phyloP scores from a whole-genome alignment of 2,329 filamentous ascomycete species.

The Monilinia polystroma region DNA sequence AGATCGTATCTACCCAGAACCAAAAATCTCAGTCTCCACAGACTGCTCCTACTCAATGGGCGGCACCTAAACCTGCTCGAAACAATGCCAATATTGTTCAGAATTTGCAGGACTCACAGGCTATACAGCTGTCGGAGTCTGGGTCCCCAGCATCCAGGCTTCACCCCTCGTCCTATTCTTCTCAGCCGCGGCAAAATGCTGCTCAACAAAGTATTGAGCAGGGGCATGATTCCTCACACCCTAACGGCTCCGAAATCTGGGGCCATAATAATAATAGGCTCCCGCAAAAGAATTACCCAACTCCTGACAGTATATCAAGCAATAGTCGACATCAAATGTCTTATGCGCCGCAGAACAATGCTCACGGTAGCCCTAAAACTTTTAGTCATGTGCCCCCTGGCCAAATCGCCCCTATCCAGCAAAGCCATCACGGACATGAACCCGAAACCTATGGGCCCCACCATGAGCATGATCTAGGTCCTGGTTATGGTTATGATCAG shows the following conservation, averaged over 20 bases:
- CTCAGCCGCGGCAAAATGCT: constrained; percentile 16
- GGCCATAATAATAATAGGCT: constrained; percentile 17
- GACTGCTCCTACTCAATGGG: constrained; percentile 20
- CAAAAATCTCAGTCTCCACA: constrained; percentile 21
- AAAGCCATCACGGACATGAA: constrained; percentile 9
- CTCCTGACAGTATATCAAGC: constrained; percentile 22
- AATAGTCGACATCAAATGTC: constrained; percentile 22
- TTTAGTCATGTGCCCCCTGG: constrained; percentile 9
- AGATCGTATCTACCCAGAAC: constrained; percentile 3
- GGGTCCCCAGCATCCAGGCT: not conserved
- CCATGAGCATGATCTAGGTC: constrained; percentile 7
- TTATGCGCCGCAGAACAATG: constrained; percentile 16
- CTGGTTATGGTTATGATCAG: constrained; percentile 18
- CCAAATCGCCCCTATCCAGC: not conserved
- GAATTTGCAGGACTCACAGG: constrained; percentile 20
- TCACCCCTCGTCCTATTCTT: constrained; percentile 17
- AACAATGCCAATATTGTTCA: constrained; percentile 21
- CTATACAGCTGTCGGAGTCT: constrained; percentile 12
- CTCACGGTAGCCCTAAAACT: constrained; percentile 13
- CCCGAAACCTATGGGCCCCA: constrained; percentile 14
- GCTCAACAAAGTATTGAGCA: constrained; percentile 16
- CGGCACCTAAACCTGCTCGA: constrained; percentile 21
- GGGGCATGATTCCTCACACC: constrained; percentile 12
- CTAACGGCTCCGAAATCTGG: constrained; percentile 10
- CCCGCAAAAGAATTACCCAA: constrained; percentile 20